Evolutionary conservation across 2,329 filamentous ascomycete species (phyloP), one percentile per base, ranked within the genome.

Genomic region (Sphaerulina populicola): DNA sequence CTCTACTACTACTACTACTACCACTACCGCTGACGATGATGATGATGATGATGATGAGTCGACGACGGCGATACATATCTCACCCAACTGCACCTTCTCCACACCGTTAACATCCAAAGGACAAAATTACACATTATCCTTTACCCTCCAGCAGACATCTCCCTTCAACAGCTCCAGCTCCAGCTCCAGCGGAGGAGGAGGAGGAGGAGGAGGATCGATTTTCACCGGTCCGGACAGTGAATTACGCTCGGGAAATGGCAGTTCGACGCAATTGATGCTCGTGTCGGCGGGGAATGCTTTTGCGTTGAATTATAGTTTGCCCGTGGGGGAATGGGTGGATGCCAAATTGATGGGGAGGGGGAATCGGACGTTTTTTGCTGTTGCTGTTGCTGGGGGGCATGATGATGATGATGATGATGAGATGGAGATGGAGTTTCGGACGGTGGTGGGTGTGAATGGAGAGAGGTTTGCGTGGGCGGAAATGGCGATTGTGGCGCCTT

Each of bases 51-150:
- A 18, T 1, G 18, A 2, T 18, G 18, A 3, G 18, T 18, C 18
- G 18, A 18, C 18, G 18, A 18, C 18, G 18, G 18, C 18, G 18
- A 18, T 18, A 3, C 35, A 44, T 3, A 47, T 68, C 23, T 56
- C 57, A 1, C 55, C 59, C 0, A 62, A 65, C 4, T 79, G 77
- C 58, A 63, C 64, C 2, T 51, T 79, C 1, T 63, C 52, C 1
- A 79, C 76, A 0, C 76, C 76, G 0, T 61, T 78, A 7, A 63
- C 64, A 0, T 76, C 74, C 31, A 82, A 81, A 60, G 79, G 79
- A 2, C 69, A 76, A 51, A 70, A 80, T 58, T 81, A 81, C 62
- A 78, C 74, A 0, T 69, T 82, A 1, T 69, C 72, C 0, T 68
- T 81, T 11, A 64, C 68, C 0, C 57, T 77, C 60, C 1, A 70